A percentile compares a stretch with the other conserved stretches of the same genome.
Evolutionary conservation across 2,329 filamentous ascomycete species (phyloP).

Genomic region (Aspergillus floridensis): DNA sequence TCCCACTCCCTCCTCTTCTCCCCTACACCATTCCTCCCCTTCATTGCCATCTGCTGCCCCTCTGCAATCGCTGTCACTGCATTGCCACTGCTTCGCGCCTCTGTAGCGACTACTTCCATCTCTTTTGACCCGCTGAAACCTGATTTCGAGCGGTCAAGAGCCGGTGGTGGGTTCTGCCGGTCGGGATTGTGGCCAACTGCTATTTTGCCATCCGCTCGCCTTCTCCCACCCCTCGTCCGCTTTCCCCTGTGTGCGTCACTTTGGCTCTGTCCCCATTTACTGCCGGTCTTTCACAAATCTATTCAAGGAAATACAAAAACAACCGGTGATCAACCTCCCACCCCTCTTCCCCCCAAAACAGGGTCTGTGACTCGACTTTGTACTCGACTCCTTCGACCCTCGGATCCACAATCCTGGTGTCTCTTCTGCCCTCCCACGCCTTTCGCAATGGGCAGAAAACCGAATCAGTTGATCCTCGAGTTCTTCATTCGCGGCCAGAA

Average conservation of each 20-base stretch:
- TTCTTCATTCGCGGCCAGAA: constrained; percentile 87
- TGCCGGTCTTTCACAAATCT: background rate
- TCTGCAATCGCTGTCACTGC: constrained; percentile 4
- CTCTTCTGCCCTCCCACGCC: constrained; percentile 16
- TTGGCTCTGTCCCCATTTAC: background rate
- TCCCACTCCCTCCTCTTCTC: constrained; percentile 18
- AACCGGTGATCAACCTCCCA: background rate
- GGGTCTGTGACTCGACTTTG: background rate
- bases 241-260: constrained; percentile 17
- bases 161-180: constrained; percentile 11
- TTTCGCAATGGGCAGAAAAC: constrained; percentile 71
- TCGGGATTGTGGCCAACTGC: constrained; percentile 4
- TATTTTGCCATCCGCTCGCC: constrained; percentile 23
- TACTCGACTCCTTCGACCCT: background rate
- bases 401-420: constrained; percentile 5
- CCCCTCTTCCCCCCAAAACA: background rate
- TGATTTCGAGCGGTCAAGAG: background rate
- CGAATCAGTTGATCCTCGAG: constrained; percentile 79
- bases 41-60: constrained; percentile 5
- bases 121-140: background rate
- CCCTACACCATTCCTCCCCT: background rate
- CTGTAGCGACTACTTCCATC: background rate
- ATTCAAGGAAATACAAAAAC: background rate
- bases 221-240: constrained; percentile 8
- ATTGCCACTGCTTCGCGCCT: background rate